Evolutionary conservation across 768 basidiomycete species (phyloP).

Genomic region (Crassisporium funariophilum): DNA sequence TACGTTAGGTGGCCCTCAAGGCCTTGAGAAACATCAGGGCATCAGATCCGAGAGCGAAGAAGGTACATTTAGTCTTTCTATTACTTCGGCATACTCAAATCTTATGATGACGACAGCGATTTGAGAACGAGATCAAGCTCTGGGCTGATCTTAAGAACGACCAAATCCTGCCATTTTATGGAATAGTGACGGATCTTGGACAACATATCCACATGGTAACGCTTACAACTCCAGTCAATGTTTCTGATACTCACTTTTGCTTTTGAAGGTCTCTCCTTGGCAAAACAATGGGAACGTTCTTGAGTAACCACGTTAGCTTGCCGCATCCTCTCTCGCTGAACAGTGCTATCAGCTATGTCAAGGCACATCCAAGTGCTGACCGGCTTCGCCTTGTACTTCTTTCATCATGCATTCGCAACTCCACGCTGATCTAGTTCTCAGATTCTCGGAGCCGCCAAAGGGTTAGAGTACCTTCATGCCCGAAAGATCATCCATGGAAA

Average conservation of each 20-base stretch:
- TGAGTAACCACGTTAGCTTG: slow-evolving; percentile 34
- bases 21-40: slow-evolving; percentile 49
- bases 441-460: slow-evolving; percentile 56
- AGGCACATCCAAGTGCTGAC: slow-evolving; percentile 35
- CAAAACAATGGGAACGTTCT: slow-evolving; percentile 59
- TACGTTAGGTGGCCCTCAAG: slow-evolving; percentile 56
- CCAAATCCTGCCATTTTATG: slow-evolving; percentile 58
- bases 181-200: slow-evolving; percentile 56
- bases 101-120: slow-evolving; percentile 40
- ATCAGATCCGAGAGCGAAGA: slow-evolving; percentile 42
- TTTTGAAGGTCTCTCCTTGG: slow-evolving; percentile 55
- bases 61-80: slow-evolving; percentile 28
- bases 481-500: slow-evolving; percentile 60
- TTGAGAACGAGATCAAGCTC: slow-evolving; percentile 55
- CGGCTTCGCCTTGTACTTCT: slow-evolving; percentile 44
- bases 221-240: background rate
- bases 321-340: background rate
- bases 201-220: slow-evolving; percentile 51
- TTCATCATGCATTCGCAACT: background rate
- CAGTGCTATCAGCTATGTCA: slow-evolving; percentile 40
- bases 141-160: slow-evolving; percentile 54
- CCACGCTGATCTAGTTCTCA: slow-evolving; percentile 19
- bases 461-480: slow-evolving; percentile 58
- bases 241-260: background rate
- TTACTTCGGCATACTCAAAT: background rate